Percentiles rank a stretch among this genome's conserved stretches.
phyloP scores from a whole-genome alignment of 768 basidiomycete species.

The Lactarius hengduanensis region DNA sequence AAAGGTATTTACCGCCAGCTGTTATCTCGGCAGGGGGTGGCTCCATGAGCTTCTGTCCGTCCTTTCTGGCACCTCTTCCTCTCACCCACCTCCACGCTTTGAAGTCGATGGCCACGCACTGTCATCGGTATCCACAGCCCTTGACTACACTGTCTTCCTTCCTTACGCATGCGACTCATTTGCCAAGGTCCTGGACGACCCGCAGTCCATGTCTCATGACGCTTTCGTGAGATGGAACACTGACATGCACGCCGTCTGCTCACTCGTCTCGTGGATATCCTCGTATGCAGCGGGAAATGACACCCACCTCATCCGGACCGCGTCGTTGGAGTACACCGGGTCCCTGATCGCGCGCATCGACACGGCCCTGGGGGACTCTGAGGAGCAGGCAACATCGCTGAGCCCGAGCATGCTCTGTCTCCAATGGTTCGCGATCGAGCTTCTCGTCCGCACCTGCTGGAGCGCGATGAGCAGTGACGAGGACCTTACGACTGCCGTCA shows the following conservation, averaged over 20 bases:
- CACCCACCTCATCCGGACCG: slow-evolving; percentile 20
- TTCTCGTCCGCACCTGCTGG: slow-evolving; percentile 20
- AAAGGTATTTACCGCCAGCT: slow-evolving; percentile 47
- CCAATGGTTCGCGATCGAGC: slow-evolving; percentile 26
- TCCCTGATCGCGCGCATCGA: slow-evolving; percentile 25
- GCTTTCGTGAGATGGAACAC: slow-evolving; percentile 41
- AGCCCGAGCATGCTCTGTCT: slow-evolving; percentile 11
- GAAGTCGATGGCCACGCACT: slow-evolving; percentile 45
- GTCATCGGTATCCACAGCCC: slow-evolving; percentile 42
- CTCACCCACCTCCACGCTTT: slow-evolving; percentile 35
- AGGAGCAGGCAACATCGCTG: neutral
- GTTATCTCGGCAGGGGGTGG: slow-evolving; percentile 60
- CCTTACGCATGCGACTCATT: slow-evolving; percentile 26
- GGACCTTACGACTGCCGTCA: slow-evolving; percentile 14
- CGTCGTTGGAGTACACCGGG: slow-evolving; percentile 19
- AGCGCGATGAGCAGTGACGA: slow-evolving; percentile 2
- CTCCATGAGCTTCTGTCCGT: slow-evolving; percentile 56
- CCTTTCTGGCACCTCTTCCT: slow-evolving; percentile 34
- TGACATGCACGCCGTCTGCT: slow-evolving; percentile 39
- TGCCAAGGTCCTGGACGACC: slow-evolving; percentile 42
- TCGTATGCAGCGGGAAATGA: neutral
- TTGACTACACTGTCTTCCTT: slow-evolving; percentile 39
- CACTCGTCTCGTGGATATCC: slow-evolving; percentile 23
- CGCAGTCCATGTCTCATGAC: slow-evolving; percentile 44
- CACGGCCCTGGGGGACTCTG: slow-evolving; percentile 11